Conservation (phyloP, 78 protist genomes). For the Dictyostelium purpureum region DNA sequence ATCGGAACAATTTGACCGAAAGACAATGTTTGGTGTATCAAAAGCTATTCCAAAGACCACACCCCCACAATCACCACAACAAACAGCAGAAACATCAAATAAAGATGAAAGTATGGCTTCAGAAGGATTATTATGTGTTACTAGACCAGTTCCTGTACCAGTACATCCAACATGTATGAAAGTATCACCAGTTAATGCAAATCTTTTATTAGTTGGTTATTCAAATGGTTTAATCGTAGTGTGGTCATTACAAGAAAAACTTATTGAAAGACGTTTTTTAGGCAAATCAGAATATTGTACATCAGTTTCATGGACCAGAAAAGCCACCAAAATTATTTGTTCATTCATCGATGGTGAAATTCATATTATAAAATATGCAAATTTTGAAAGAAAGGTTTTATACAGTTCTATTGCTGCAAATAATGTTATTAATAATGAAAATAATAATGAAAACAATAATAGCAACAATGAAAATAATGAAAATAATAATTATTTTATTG, state of each 20-base stretch:
- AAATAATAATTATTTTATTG: too few relatives aligned
- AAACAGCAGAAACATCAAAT: neutral
- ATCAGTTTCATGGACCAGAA: slow-evolving; percentile 42
- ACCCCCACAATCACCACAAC: too few relatives aligned
- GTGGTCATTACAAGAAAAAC: slow-evolving; percentile 6
- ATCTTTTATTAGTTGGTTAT: slow-evolving; percentile 45
- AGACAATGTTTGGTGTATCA: too few relatives aligned
- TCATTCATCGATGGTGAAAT: slow-evolving; percentile 34
- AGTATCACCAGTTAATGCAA: slow-evolving; percentile 14
- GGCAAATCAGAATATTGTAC: neutral
- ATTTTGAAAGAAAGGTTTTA: too few relatives aligned
- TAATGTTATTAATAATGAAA: neutral
- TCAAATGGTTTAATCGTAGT: slow-evolving; percentile 18
- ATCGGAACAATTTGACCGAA: too few relatives aligned
- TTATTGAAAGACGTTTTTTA: slow-evolving; percentile 2
- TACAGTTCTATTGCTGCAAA: too few relatives aligned
- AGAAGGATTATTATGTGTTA: too few relatives aligned
- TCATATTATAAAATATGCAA: slow-evolving; percentile 3
- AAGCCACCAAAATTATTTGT: slow-evolving; percentile 27
- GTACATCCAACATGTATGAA: slow-evolving; percentile 52
- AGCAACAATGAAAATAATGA: neutral
- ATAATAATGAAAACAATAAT: neutral
- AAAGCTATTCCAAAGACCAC: neutral
- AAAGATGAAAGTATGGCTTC: too few relatives aligned
- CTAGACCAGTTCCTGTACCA: too few relatives aligned